These are phyloP conservation scores for Sonneratia alba DNA, from an alignment of 345 rosid species.

Conservation along the genomic window DNA sequence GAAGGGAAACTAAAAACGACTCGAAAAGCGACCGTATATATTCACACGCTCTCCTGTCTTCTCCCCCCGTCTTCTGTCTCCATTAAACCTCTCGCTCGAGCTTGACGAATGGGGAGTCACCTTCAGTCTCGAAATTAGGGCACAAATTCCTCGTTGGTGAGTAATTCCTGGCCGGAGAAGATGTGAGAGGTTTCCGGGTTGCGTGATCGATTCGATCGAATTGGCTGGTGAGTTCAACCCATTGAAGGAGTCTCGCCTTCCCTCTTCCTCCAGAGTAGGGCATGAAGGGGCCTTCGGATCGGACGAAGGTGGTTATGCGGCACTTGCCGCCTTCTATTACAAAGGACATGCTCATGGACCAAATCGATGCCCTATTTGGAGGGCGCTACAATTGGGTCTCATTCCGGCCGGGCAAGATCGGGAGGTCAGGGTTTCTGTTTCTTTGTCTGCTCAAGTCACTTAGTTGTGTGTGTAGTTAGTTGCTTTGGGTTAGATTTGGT, in stretches of 20 bases:
- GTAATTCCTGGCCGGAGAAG: background rate
- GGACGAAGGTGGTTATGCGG: constrained; percentile 66
- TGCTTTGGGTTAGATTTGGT: background rate
- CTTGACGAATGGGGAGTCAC: background rate
- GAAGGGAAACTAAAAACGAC: too few relatives aligned
- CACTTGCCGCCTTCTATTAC: constrained; percentile 60
- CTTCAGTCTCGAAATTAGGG: too few relatives aligned
- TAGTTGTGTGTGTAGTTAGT: background rate
- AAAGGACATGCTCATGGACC: constrained; percentile 38
- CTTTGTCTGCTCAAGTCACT: background rate
- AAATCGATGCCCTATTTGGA: constrained; percentile 37
- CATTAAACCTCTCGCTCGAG: background rate
- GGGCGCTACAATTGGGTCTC: constrained; percentile 61
- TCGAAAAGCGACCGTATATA: too few relatives aligned
- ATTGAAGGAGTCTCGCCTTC: background rate
- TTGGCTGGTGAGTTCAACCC: too few relatives aligned
- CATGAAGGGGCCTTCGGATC: constrained; percentile 51
- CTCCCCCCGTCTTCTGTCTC: background rate
- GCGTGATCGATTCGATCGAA: too few relatives aligned
- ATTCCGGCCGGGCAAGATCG: constrained; percentile 50
- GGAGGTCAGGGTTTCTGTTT: constrained; percentile 24
- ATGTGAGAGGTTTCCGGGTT: background rate
- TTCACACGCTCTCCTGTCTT: background rate
- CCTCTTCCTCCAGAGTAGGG: constrained; percentile 3
- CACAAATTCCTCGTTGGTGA: too few relatives aligned